Conservation (phyloP, 1,284 basidiomycete species). For the Microstroma glucosiphilum region DNA sequence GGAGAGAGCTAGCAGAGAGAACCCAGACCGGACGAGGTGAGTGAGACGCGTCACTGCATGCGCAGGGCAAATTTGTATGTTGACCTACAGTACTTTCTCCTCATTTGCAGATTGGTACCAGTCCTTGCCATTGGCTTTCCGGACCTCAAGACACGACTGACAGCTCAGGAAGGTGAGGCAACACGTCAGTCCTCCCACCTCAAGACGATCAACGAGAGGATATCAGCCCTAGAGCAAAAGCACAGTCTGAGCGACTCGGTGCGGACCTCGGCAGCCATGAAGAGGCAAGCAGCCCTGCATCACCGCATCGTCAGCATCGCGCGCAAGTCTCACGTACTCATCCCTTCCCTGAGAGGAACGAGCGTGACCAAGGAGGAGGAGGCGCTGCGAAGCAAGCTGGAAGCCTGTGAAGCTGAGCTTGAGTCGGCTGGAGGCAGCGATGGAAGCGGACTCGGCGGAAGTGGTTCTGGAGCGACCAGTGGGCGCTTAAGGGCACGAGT, state of each 20-base stretch:
- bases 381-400: constrained; percentile 28
- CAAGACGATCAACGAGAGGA: constrained; percentile 17
- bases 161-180: constrained; percentile 34
- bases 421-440: constrained; percentile 13
- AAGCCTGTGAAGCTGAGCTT: constrained; percentile 43
- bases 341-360: constrained; percentile 37
- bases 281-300: constrained; percentile 37
- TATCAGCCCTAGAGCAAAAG: constrained; percentile 32
- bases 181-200: constrained; percentile 31
- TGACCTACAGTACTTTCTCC: constrained; percentile 15
- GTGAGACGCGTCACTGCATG: constrained; percentile 4
- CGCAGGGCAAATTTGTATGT: neutral
- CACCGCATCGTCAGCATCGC: constrained; percentile 34
- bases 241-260: constrained; percentile 39
- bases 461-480: constrained; percentile 4
- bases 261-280: constrained; percentile 29
- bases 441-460: constrained; percentile 3
- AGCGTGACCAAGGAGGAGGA: constrained; percentile 40
- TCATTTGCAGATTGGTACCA: constrained; percentile 22
- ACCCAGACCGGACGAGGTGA: constrained; percentile 32
- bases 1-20: constrained; percentile 37
- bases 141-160: constrained; percentile 38
- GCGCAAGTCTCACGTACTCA: constrained; percentile 27
- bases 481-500: constrained; percentile 34
- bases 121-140: constrained; percentile 46